phyloP scores from a whole-genome alignment of 352 stramenopile genomes.

The Phytophthora podocarpi region DNA sequence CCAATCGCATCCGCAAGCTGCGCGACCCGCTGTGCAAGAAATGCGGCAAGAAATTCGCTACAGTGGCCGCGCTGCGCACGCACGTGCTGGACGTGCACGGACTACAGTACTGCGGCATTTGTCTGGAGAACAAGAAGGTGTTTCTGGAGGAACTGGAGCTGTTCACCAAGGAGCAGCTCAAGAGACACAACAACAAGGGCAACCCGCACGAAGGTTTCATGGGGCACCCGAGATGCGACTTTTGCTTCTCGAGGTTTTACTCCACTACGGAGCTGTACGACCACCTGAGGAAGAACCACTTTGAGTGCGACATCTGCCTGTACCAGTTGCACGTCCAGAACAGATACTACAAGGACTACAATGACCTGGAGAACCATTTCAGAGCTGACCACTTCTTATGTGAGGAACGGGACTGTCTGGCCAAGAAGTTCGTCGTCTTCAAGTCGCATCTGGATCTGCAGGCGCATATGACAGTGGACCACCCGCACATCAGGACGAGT shows the following conservation, averaged over 20 bases:
- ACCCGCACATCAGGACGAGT: conserved; percentile 86
- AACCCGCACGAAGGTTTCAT: conserved; percentile 77
- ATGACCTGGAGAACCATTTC: conserved; percentile 92
- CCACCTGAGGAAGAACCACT: conserved; percentile 92
- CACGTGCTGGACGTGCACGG: conserved; percentile 79
- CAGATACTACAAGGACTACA: conserved; percentile 93
- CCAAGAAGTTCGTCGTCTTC: conserved; percentile 92
- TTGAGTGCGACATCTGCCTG: conserved; percentile 91
- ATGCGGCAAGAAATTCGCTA: conserved; percentile 77
- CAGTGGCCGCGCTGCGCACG: conserved; percentile 65
- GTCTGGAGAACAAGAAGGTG: conserved; percentile 89
- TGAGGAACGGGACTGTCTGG: conserved; percentile 81
- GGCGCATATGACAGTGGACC: conserved; percentile 78
- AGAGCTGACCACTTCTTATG: conserved; percentile 89
- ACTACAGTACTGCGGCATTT: conserved; percentile 83
- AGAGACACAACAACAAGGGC: conserved; percentile 77
- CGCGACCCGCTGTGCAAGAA: conserved; percentile 76
- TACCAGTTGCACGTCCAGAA: conserved; percentile 80
- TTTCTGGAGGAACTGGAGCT: conserved; percentile 84
- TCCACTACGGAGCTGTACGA: conserved; percentile 89
- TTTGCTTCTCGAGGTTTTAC: conserved; percentile 89
- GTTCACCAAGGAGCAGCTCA: conserved; percentile 79
- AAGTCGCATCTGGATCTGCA: conserved; percentile 87
- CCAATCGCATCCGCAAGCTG: conserved; percentile 61
- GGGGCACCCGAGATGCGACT: conserved; percentile 89